A percentile compares a stretch with the other conserved stretches of the same genome.
Evolutionary conservation across 441 rosid genomes (phyloP).

Genomic region (Viola pubescens): DNA sequence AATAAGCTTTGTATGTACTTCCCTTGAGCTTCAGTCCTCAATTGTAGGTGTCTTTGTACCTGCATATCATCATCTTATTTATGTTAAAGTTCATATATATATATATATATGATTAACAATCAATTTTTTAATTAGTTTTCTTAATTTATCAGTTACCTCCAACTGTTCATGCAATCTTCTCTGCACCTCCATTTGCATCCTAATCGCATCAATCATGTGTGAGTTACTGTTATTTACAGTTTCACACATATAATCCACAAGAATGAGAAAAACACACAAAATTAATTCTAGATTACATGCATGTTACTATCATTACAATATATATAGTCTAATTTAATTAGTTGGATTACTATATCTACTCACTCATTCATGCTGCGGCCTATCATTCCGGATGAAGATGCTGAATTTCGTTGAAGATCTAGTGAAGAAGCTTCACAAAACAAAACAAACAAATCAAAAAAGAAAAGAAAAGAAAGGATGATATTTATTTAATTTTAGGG

Average conservation of each 20-base stretch:
- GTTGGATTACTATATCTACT: conserved; percentile 10
- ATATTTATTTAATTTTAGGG: neutral
- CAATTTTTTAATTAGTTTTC: neutral
- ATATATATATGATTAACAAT: neutral
- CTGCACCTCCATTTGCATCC: conserved; percentile 99
- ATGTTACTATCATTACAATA: too few species aligned
- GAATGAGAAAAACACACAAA: conserved; percentile 12
- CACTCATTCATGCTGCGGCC: conserved; percentile 97
- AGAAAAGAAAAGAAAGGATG: neutral
- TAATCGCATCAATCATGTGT: conserved; percentile 46
- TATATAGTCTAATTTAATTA: too few species aligned
- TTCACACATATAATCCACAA: conserved; percentile 26
- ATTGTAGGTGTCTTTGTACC: conserved; percentile 94
- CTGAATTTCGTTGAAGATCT: conserved; percentile 77
- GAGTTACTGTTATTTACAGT: conserved; percentile 32
- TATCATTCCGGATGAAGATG: conserved; percentile 82
- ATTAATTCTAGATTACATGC: too few species aligned
- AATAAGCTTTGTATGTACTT: conserved; percentile 94
- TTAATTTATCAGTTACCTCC: conserved; percentile 44
- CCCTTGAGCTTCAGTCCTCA: conserved; percentile 98
- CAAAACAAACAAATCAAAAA: conserved; percentile 4
- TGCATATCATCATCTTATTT: conserved; percentile 14
- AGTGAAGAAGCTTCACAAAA: conserved; percentile 45
- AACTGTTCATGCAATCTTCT: conserved; percentile 95
- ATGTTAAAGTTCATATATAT: neutral